Evolutionary conservation across 768 basidiomycete species (phyloP), one percentile per base, ranked within the genome.

Genomic region (Macrocybe gigantea): DNA sequence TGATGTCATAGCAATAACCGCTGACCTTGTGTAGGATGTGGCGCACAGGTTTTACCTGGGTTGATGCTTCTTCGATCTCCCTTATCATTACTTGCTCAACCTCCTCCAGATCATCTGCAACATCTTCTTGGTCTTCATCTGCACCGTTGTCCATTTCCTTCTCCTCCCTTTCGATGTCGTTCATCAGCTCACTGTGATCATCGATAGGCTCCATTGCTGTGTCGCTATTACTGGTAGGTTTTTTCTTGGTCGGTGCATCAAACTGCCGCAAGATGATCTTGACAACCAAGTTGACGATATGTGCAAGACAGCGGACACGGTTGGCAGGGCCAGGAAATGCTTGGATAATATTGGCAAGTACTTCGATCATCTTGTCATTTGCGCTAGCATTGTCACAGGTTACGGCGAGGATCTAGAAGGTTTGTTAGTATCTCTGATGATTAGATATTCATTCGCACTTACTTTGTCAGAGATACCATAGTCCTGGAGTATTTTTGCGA

Each of bases 381-480:
- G 48, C 49, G 2, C 32, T 35, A 1, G 52, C 49, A 42, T 48
- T 51, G 22, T 47, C 50, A 33, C 34, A 38, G 3, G 47, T 45
- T 14, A 50, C 15, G 2, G 9, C 15, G 2, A 50, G 15, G 12
- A 50, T 14, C 45, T 50, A 41, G 39, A 22, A 13, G 39, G 11
- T 30, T n/a, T 38, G 46, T 49, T 7, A 29, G 44, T 34, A 3
- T n/a, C n/a, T n/a, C n/a, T n/a, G n/a, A n/a, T n/a, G n/a, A n/a
- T n/a, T n/a, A n/a, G n/a, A n/a, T n/a, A n/a, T 48, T 30, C 15
- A 36, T 6, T 41, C 38, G 10, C 48, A 51, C 50, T 47, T 5
- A 64, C 67, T 61, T 67, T 66, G 5, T 60, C 41, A n/a, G 42
- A 45, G 35, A 72, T 61, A 0, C 60, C 60, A 36, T 58, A 70